A percentile compares a stretch with the other conserved stretches of the same genome.
Conservation (phyloP, 1,284 basidiomycete genomes). For the Puccinia hordei region DNA sequence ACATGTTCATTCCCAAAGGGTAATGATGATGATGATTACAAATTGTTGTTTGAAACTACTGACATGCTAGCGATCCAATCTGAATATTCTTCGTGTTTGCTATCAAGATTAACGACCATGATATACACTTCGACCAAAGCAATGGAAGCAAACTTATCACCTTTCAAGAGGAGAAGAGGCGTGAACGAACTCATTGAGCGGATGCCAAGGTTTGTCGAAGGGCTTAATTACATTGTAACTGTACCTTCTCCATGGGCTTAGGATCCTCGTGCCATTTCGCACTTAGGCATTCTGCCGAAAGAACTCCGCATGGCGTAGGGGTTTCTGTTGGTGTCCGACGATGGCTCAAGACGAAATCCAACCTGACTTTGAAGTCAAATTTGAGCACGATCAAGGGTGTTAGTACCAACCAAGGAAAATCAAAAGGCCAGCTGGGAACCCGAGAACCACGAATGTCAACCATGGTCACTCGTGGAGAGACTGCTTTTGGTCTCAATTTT, state of each 20-base stretch:
- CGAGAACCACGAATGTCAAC: not conserved
- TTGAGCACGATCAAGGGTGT: conserved; percentile 10
- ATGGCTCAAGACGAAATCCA: conserved; percentile 49
- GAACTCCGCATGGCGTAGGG: conserved; percentile 48
- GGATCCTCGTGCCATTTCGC: not conserved
- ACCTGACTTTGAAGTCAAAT: conserved; percentile 43
- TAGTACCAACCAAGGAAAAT: not conserved
- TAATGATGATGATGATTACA: conserved; percentile 60
- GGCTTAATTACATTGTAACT: not conserved
- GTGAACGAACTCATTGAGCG: conserved; percentile 42
- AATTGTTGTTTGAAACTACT: not conserved
- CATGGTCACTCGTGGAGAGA: conserved; percentile 5
- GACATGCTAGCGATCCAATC: not conserved
- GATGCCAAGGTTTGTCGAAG: conserved; percentile 24
- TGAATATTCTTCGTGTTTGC: not conserved
- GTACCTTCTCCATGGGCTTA: not conserved
- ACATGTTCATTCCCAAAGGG: conserved; percentile 76
- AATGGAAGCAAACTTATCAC: conserved; percentile 38
- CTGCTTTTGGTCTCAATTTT: conserved; percentile 13
- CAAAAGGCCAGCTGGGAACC: conserved; percentile 1
- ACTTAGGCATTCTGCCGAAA: conserved; percentile 41
- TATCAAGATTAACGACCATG: conserved; percentile 15
- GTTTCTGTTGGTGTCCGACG: conserved; percentile 49
- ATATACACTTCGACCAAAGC: conserved; percentile 36
- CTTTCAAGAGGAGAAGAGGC: conserved; percentile 48